Conservation (phyloP, 768 basidiomycete genomes). For the Naganishia vaughanmartiniae region DNA sequence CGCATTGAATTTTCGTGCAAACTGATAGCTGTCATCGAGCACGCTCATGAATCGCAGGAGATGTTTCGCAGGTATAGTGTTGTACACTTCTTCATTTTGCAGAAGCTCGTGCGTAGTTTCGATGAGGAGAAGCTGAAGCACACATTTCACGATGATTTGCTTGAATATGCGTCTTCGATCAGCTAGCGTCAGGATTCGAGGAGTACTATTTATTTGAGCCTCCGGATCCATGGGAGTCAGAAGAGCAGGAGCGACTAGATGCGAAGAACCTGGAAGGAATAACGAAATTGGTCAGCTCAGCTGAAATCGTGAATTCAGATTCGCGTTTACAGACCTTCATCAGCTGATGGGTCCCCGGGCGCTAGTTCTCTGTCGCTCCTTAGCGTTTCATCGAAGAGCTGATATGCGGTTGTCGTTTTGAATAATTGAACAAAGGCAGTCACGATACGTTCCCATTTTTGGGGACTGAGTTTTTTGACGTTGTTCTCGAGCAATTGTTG, state of each 20-base stretch:
- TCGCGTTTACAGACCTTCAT: conserved; percentile 37
- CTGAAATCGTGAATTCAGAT: neutral
- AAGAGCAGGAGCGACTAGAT: conserved; percentile 60
- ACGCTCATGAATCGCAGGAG: conserved; percentile 90
- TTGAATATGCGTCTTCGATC: conserved; percentile 86
- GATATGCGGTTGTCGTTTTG: conserved; percentile 93
- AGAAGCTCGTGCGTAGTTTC: conserved; percentile 95
- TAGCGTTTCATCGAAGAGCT: conserved; percentile 87
- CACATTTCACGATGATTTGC: conserved; percentile 99
- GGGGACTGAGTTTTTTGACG: conserved; percentile 74
- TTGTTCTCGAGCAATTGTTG: conserved; percentile 94
- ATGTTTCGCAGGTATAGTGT: conserved; percentile 88
- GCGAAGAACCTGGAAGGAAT: conserved; percentile 41
- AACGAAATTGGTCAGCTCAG: neutral
- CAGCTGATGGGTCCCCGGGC: conserved; percentile 31
- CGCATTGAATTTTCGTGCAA: conserved; percentile 94
- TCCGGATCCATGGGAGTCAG: conserved; percentile 69
- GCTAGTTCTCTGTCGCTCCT: conserved; percentile 62
- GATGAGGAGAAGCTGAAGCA: conserved; percentile 89
- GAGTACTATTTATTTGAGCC: conserved; percentile 33
- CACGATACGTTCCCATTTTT: conserved; percentile 86
- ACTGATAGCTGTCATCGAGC: conserved; percentile 94
- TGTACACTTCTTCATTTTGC: conserved; percentile 86
- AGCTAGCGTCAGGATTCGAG: conserved; percentile 45
- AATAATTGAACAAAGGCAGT: conserved; percentile 94